Evolutionary conservation across 352 stramenopile species (phyloP), one percentile per base, ranked within the genome.

Genomic region (Phytopythium kandeliae): DNA sequence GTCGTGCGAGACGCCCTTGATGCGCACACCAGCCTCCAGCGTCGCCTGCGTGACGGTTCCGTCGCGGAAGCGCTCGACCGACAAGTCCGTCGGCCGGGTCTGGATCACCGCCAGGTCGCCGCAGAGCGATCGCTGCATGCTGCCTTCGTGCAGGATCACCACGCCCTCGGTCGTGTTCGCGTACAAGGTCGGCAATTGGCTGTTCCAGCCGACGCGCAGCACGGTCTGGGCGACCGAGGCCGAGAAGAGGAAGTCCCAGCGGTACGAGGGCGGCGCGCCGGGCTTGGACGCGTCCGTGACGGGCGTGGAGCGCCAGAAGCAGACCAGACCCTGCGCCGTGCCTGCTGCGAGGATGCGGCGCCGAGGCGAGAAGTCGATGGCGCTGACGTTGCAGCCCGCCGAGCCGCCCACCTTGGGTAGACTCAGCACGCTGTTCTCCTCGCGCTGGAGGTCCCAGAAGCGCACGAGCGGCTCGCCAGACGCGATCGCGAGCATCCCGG

Each of bases 341-440:
- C 89, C 92, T 4, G 86, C 87, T 10, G 86, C 89, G 4, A 98
- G 66, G 35, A 95, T 76, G 34, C 93, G 83, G n/a, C 84, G 78
- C 12, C 80, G 63, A 19, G 89, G 79, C 9, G 90, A 95, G 49
- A 98, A 97, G 48, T 87, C 78, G 37, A 98, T 71, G 41, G 71
- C 81, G 48, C 82, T 84, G 19, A 97, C 86, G 31, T 86, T 75
- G 55, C 93, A 88, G 25, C 51, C 69, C 17, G 63, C 21, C 6
- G 57, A 60, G 21, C 58, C n/a, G 40, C 40, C 60, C 9, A 63
- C 53, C 51, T 85, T 86, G 0, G 79, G 74, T 9, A 96, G 60
- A 44, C 71, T 94, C 24, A 98, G 57, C 5, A 96, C 81, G 51
- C 95, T 98, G 62, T 93, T 98, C 54, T 97, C 85, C 47, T 97